Conservation (phyloP, 1,139 yeast genomes). For the Spathaspora sp. region DNA sequence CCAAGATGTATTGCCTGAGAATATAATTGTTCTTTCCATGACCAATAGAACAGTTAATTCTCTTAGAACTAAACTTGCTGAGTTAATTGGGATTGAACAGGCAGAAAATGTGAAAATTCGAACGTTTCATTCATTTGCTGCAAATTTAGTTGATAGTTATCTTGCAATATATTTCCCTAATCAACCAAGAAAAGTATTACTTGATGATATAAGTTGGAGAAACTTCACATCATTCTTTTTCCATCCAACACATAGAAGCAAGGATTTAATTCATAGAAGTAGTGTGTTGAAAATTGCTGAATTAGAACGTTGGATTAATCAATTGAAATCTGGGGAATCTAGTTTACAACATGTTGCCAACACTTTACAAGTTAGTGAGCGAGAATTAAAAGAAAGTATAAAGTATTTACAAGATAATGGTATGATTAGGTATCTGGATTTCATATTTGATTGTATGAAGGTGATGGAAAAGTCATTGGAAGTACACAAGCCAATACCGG, state of each 20-base stretch:
- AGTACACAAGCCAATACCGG: conserved; percentile 18
- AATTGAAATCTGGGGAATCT: conserved; percentile 30
- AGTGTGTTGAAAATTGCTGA: conserved; percentile 24
- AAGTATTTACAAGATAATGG: conserved; percentile 29
- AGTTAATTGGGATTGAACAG: conserved; percentile 23
- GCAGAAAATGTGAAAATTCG: conserved; percentile 40
- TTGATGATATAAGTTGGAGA: conserved; percentile 56
- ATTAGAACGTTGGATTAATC: conserved; percentile 33
- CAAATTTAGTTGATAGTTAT: conserved; percentile 43
- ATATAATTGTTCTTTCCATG: conserved; percentile 63
- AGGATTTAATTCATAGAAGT: conserved; percentile 2
- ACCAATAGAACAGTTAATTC: conserved; percentile 69
- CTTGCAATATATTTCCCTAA: conserved; percentile 23
- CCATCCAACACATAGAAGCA: conserved; percentile 13
- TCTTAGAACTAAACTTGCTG: conserved; percentile 36
- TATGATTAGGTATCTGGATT: conserved; percentile 37
- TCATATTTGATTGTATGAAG: conserved; percentile 30
- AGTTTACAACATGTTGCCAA: conserved; percentile 24
- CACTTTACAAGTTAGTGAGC: conserved; percentile 22
- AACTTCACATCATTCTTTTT: conserved; percentile 27
- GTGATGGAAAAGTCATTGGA: conserved; percentile 21
- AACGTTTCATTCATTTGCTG: conserved; percentile 68
- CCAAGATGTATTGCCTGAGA: conserved; percentile 45
- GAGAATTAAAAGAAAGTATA: conserved; percentile 21
- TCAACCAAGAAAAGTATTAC: conserved; percentile 32